Evolutionary conservation across 2,329 filamentous ascomycete genomes (phyloP).

Genomic region (Zymoseptoria brevis): DNA sequence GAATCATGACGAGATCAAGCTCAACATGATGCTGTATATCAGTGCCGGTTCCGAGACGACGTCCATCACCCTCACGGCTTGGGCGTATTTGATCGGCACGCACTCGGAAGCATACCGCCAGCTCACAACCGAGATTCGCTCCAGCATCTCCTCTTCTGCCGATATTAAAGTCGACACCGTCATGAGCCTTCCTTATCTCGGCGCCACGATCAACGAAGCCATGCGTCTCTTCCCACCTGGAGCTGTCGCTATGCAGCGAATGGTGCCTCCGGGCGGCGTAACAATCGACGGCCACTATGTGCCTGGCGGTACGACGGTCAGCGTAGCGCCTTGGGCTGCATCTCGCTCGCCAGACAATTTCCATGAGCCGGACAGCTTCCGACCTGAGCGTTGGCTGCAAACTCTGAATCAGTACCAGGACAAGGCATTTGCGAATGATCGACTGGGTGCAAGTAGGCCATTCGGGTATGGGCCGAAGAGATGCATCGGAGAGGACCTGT

Average conservation of each 20-base stretch:
- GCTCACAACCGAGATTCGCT: conserved; percentile 2
- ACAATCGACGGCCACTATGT: conserved; percentile 6
- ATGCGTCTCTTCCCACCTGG: conserved; percentile 8
- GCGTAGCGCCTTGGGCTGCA: conserved; percentile 4
- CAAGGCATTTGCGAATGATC: conserved; percentile 14
- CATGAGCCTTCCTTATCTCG: conserved; percentile 4
- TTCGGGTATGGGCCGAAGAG: conserved; percentile 16
- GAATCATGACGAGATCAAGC: conserved; percentile 5
- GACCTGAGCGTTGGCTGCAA: conserved; percentile 27
- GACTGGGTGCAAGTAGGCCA: conserved; percentile 16
- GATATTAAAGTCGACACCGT: conserved; percentile 4
- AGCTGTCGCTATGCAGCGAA: conserved; percentile 1
- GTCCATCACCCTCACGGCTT: conserved; percentile 3
- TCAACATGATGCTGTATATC: conserved; percentile 9
- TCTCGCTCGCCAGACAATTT: conserved; percentile 13
- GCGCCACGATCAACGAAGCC: conserved; percentile 7
- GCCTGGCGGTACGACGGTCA: conserved; percentile 6
- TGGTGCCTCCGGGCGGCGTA: conserved; percentile 1
- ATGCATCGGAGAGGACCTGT: conserved; percentile 25
- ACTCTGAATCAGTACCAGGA: not conserved
- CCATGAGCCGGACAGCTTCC: conserved; percentile 19
- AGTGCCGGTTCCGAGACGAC: conserved; percentile 8
- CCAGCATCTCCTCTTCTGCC: not conserved
- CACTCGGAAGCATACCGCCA: conserved; percentile 1
- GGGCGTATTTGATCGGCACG: conserved; percentile 4